A percentile compares a stretch with the other conserved stretches of the same genome.
Evolutionary conservation across 306 rosid genomes (phyloP).

Genomic region (Quercus glauca): DNA sequence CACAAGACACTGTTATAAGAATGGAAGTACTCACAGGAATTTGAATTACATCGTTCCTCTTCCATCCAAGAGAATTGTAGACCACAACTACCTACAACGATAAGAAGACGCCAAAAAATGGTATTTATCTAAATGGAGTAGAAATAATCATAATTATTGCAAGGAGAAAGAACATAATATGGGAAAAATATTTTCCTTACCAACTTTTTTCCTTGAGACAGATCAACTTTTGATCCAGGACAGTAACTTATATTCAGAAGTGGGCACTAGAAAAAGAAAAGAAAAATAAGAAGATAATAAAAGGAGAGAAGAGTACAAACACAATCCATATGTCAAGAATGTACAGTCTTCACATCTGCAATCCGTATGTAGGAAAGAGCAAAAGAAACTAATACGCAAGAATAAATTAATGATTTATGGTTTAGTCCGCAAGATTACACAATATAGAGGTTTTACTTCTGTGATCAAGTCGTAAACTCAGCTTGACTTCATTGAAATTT

Average conservation of each 20-base stretch:
- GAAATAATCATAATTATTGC: background rate
- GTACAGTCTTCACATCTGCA: too few species aligned
- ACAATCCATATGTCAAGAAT: background rate
- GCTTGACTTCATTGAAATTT: background rate
- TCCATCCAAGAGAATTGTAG: slow-evolving; percentile 65
- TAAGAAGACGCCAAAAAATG: slow-evolving; percentile 16
- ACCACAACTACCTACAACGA: slow-evolving; percentile 35
- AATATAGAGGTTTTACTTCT: background rate
- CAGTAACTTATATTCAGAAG: slow-evolving; percentile 57
- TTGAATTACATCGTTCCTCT: slow-evolving; percentile 40
- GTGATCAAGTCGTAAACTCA: background rate
- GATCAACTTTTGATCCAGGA: slow-evolving; percentile 50
- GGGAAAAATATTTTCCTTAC: slow-evolving; percentile 20
- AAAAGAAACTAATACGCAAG: background rate
- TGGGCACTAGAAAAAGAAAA: slow-evolving; percentile 38
- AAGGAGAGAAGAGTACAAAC: background rate
- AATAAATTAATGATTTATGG: background rate
- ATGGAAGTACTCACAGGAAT: slow-evolving; percentile 44
- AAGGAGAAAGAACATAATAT: background rate
- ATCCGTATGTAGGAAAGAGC: background rate
- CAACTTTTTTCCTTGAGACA: slow-evolving; percentile 50
- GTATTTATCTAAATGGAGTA: slow-evolving; percentile 8
- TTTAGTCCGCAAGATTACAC: background rate
- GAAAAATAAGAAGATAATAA: background rate
- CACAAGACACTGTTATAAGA: slow-evolving; percentile 4